A percentile compares a stretch with the other conserved stretches of the same genome.
Conservation (phyloP, 768 basidiomycete species). For the Gautieria morchelliformis region DNA sequence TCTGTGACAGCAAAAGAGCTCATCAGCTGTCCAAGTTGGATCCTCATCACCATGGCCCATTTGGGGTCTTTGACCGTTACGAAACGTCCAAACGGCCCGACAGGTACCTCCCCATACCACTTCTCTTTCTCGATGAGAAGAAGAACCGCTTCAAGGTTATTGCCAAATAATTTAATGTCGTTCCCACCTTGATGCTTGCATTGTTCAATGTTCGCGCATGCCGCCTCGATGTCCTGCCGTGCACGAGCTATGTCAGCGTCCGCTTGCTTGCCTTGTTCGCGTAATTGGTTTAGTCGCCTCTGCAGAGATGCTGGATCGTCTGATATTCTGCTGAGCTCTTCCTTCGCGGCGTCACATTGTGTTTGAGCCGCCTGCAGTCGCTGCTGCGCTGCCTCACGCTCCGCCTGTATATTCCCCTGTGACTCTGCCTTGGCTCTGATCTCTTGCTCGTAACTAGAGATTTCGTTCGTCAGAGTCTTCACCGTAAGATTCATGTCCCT, state of each 20-base stretch:
- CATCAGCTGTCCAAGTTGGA: conserved; percentile 48
- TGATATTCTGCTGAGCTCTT: not conserved
- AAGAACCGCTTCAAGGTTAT: conserved; percentile 48
- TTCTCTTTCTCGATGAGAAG: conserved; percentile 36
- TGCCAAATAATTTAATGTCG: conserved; percentile 52
- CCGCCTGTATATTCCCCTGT: not conserved
- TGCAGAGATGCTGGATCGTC: not conserved
- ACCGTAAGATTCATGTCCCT: conserved; percentile 38
- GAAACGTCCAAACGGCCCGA: conserved; percentile 73
- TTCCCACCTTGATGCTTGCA: conserved; percentile 46
- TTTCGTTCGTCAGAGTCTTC: conserved; percentile 22
- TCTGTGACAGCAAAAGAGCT: conserved; percentile 70
- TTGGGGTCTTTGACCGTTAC: conserved; percentile 63
- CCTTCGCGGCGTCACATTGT: not conserved
- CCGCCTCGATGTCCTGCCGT: conserved; percentile 41
- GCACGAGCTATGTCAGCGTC: conserved; percentile 26
- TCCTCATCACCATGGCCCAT: conserved; percentile 61
- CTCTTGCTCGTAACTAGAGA: conserved; percentile 30
- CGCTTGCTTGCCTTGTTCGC: conserved; percentile 25
- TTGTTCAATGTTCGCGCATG: conserved; percentile 35
- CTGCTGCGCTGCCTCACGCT: not conserved
- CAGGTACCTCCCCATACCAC: conserved; percentile 59
- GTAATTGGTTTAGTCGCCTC: conserved; percentile 24
- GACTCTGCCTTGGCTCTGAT: conserved; percentile 14
- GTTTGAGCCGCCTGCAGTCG: not conserved